These are phyloP conservation scores for Pterulicium gracile DNA, from an alignment of 1,284 basidiomycete genomes.

Conservation along the genomic window DNA sequence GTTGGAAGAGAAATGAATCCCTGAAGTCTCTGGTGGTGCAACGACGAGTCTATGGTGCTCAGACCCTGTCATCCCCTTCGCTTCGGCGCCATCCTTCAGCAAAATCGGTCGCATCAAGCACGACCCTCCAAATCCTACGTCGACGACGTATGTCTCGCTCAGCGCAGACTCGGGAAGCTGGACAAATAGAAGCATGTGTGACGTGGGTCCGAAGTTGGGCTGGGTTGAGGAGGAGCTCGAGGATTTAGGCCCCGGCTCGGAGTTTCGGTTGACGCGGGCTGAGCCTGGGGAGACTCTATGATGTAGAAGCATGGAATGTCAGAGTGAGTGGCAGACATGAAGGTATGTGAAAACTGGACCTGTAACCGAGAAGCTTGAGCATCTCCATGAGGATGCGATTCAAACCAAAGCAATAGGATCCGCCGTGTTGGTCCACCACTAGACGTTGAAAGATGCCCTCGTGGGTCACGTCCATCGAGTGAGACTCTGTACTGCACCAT, in stretches of 20 bases:
- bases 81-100: neutral
- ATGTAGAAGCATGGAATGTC: neutral
- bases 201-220: neutral
- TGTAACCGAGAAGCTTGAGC: constrained; percentile 13
- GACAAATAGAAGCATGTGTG: neutral
- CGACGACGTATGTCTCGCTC: neutral
- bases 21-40: neutral
- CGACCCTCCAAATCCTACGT: neutral
- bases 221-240: too few relatives aligned
- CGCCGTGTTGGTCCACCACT: constrained; percentile 10
- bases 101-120: neutral
- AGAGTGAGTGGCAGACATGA: too few relatives aligned
- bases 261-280: neutral
- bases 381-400: constrained; percentile 12
- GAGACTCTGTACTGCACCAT: neutral
- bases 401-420: constrained; percentile 14
- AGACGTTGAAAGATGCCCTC: constrained; percentile 7
- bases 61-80: neutral
- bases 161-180: neutral
- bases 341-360: too few relatives aligned
- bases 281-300: neutral
- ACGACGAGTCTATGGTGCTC: neutral
- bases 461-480: neutral
- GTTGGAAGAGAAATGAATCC: too few relatives aligned
- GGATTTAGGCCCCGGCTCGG: neutral